Percentiles rank a stretch among this genome's conserved stretches.
Conservation (phyloP, 2,329 filamentous ascomycete species). For the Aspergillus clavatus region DNA sequence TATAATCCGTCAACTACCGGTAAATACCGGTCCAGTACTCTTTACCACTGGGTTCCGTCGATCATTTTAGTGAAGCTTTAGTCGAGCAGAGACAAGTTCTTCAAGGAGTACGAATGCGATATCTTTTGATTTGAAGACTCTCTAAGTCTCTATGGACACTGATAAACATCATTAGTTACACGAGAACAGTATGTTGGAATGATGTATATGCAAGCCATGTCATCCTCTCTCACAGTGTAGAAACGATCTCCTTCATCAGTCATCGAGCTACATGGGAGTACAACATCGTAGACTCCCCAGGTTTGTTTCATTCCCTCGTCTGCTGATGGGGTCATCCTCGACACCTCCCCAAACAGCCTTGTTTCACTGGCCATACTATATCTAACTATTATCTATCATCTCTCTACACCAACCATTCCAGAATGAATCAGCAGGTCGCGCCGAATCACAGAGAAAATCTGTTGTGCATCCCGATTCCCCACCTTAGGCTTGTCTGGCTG, state of each 20-base stretch:
- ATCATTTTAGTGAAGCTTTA: not conserved
- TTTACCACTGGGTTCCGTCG: not conserved
- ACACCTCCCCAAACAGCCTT: not conserved
- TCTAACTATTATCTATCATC: too few species aligned
- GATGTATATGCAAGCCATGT: not conserved
- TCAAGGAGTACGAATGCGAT: not conserved
- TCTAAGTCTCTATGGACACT: too few species aligned
- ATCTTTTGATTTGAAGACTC: too few species aligned
- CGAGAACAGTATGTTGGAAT: not conserved
- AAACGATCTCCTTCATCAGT: not conserved
- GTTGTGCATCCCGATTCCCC: not conserved
- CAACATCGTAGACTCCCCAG: not conserved
- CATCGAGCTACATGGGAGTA: not conserved
- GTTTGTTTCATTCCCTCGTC: not conserved
- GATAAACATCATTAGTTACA: not conserved
- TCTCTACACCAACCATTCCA: not conserved
- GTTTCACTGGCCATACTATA: not conserved
- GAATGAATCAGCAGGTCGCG: not conserved
- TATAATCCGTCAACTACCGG: not conserved
- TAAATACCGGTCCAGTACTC: not conserved
- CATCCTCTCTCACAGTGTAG: not conserved
- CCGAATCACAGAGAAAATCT: not conserved
- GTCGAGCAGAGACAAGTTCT: not conserved
- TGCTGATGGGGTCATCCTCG: not conserved
- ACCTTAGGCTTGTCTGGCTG: conserved; percentile 7